Base-by-base conservation (phyloP, 306 rosid genomes). In the Benincasa hispida region DNA sequence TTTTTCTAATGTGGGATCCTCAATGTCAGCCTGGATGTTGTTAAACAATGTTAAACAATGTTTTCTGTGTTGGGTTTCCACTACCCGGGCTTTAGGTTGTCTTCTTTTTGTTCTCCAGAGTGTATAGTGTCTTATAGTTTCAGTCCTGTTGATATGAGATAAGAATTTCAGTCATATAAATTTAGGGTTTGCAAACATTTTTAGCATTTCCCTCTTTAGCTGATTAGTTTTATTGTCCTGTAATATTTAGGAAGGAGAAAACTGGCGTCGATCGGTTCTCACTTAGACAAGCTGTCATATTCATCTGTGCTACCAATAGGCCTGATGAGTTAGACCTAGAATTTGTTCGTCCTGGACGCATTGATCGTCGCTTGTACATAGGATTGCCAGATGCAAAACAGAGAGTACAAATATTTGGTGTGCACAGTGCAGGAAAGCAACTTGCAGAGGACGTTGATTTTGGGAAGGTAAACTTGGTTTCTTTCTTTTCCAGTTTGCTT, bases 341-440 rank as follows among this genome's bases (percentile, higher is more conserved):
- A 57, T 94, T 94, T 80, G 96, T 94, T 83, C 95, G 91, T 42
- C 74, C 87, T 53, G 98, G 98, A 63, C 89, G 96, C 74, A 94
- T 91, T 82, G 96, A 94, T 81, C 98, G 98, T 65, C 98, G 95
- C 72, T 88, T 94, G 78, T 90, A 87, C 88, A 89, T 94, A 82
- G 98, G 96, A 76, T 85, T 94, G 82, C 98, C 98, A 74, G 98
- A 91, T 82, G 89, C 91, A 47, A 92, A 90, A 77, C 98, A 94
- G 76, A 84, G 98, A 77, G 85, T 90, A 79, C 85, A 88, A 83
- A 91, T 94, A 82, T 91, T 92, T 83, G 88, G 88, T 53, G 97
- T 92, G 79, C 97, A 92, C 81, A 92, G 97, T 79, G 81, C 87
- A 32, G 93, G 92, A 83, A 91, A 87, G 80, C 87, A 84, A 75